These are phyloP conservation scores for Solanum piurae DNA, from an alignment of 257 asterid species.

Conservation along the genomic window DNA sequence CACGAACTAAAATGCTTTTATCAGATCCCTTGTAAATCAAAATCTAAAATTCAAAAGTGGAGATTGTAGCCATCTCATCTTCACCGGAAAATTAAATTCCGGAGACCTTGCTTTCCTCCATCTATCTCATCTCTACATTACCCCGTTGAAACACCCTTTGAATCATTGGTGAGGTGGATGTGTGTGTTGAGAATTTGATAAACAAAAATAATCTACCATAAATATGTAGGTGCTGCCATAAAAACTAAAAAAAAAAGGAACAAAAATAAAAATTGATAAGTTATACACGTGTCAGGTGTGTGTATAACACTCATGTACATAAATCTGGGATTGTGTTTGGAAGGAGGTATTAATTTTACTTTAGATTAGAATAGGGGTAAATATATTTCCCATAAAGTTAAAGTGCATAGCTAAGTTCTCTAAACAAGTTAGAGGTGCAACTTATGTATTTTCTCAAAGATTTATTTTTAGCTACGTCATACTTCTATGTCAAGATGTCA, in stretches of 20 bases:
- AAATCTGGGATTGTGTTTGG: neutral
- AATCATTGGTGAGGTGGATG: neutral
- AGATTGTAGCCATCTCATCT: neutral
- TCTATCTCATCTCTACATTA: no score
- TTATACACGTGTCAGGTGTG: neutral
- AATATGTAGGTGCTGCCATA: neutral
- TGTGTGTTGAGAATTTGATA: neutral
- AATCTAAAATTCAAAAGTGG: neutral
- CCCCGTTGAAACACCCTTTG: neutral
- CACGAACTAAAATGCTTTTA: neutral
- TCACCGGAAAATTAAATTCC: no score
- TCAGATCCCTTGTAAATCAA: neutral
- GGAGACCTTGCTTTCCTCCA: no score
- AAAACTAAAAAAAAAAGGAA: neutral
- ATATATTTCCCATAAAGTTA: neutral
- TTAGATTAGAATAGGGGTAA: neutral
- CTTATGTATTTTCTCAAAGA: neutral
- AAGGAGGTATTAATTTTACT: neutral
- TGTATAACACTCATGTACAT: neutral
- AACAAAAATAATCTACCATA: neutral
- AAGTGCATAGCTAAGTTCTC: neutral
- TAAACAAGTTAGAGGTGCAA: neutral
- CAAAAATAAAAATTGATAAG: neutral
- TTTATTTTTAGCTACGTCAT: neutral
- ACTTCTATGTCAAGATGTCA: neutral